A percentile compares a stretch with the other conserved stretches of the same genome.
These are phyloP conservation scores for Mycena floridula DNA, from an alignment of 768 basidiomycete genomes.

Conservation along the genomic window DNA sequence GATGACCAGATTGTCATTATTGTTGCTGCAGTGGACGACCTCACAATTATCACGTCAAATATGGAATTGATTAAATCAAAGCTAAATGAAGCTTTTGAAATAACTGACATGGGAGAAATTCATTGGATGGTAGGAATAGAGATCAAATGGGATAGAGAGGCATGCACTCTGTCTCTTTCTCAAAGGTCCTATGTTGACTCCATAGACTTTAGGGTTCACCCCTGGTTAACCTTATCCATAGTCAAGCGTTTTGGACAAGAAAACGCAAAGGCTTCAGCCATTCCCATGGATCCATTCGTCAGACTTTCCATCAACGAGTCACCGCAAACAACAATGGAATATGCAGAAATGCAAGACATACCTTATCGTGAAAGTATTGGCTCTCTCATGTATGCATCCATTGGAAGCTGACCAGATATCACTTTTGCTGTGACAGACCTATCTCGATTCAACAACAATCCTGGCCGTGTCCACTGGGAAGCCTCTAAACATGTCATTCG, in stretches of 20 bases:
- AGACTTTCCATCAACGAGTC: constrained; percentile 6
- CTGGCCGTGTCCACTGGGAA: constrained; percentile 22
- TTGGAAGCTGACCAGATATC: constrained; percentile 22
- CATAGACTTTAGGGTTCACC: constrained; percentile 8
- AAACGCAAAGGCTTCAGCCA: constrained; percentile 13
- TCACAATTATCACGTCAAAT: constrained; percentile 11
- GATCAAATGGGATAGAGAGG: constrained; percentile 10
- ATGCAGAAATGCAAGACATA: constrained; percentile 6
- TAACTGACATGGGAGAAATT: constrained; percentile 20
- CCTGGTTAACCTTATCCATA: background rate
- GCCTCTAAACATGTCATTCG: constrained; percentile 24
- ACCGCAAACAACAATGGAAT: constrained; percentile 7
- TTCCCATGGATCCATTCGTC: constrained; percentile 12
- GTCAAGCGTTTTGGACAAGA: constrained; percentile 10
- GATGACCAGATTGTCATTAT: constrained; percentile 8
- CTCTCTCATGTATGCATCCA: constrained; percentile 17
- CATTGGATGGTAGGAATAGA: constrained; percentile 17
- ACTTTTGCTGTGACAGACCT: constrained; percentile 15
- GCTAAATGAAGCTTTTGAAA: constrained; percentile 11
- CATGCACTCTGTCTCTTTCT: constrained; percentile 18
- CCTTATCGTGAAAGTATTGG: constrained; percentile 15
- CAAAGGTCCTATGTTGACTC: constrained; percentile 21
- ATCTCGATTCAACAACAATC: constrained; percentile 22
- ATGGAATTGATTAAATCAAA: constrained; percentile 9
- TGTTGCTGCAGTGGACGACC: constrained; percentile 20